Percentiles rank a stretch among this genome's conserved stretches.
Evolutionary conservation across 257 asterid genomes (phyloP).

Genomic region (Linaria vulgaris): DNA sequence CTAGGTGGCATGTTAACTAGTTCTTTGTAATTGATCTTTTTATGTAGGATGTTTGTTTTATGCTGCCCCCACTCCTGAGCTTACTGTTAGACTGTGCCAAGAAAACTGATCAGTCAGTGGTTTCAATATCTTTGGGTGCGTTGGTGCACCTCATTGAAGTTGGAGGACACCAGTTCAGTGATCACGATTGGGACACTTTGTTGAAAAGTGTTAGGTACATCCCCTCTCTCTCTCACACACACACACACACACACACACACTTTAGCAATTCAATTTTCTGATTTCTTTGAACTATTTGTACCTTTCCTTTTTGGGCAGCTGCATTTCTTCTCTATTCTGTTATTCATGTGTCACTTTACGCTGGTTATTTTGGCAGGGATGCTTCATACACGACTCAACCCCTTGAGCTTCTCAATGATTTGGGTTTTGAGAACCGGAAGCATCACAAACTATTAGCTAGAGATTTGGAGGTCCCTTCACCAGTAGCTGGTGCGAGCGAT

Average conservation of each 20-base stretch:
- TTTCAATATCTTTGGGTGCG: slow-evolving; percentile 94
- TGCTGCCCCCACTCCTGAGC: slow-evolving; percentile 92
- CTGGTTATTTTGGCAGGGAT: slow-evolving; percentile 60
- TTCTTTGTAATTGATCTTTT: slow-evolving; percentile 35
- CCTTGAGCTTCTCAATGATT: slow-evolving; percentile 91
- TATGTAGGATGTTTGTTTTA: slow-evolving; percentile 91
- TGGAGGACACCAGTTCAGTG: slow-evolving; percentile 98
- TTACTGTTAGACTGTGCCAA: slow-evolving; percentile 97
- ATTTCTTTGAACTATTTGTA: slow-evolving; percentile 10
- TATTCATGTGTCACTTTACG: slow-evolving; percentile 22
- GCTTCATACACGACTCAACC: slow-evolving; percentile 97
- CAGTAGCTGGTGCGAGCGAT: slow-evolving; percentile 36
- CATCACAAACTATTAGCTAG: slow-evolving; percentile 42
- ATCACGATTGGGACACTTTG: slow-evolving; percentile 91
- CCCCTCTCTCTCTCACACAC: slow-evolving; percentile 12
- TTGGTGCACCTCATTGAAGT: slow-evolving; percentile 95
- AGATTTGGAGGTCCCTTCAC: slow-evolving; percentile 47
- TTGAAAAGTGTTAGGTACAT: slow-evolving; percentile 83
- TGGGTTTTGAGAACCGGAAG: slow-evolving; percentile 72
- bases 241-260: too few relatives aligned
- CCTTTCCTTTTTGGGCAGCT: slow-evolving; percentile 10
- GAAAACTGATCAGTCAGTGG: slow-evolving; percentile 92
- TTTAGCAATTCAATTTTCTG: background rate
- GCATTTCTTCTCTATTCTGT: slow-evolving; percentile 26
- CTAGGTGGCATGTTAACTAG: slow-evolving; percentile 24